Evolutionary conservation across 495 filamentous ascomycete genomes (phyloP), one percentile per base, ranked within the genome.

Genomic region (Lineolata rhizophorae): DNA sequence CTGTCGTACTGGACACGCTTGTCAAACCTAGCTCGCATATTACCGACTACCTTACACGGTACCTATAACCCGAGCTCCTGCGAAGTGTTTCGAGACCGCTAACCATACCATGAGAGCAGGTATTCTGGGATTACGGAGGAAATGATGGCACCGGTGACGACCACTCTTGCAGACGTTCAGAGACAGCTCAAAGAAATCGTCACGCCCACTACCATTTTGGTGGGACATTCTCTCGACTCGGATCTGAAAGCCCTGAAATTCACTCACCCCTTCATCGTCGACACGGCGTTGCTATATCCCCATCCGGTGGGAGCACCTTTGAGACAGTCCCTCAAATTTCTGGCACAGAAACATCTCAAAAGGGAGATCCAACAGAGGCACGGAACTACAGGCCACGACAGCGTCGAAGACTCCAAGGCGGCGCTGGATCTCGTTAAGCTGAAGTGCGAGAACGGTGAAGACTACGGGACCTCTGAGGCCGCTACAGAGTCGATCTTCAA

Each of bases 151-250:
- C 62, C 70, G 9, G 68, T 95, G 29, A 83, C 73, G 1, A 97
- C 83, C 0, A 87, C 71, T 0, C 65, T 95, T 5, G 37, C 45
- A 18, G 84, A 95, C 43, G 83, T 97, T 29, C 87, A 97, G 45
- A 44, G 60, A 20, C 70, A 68, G 21, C 65, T 97, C 2, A 54
- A 84, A 3, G 50, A 70, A 3, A 55, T 93, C 13, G 49, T 94
- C 19, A 72, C 70, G 2, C 70, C 81, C 0, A 64, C 63, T 11
- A 68, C 82, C 2, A 75, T 97, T 34, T 64, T 97, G 3, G 51
- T 95, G 30, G 87, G 87, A 17, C 87, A 97, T 47, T 92, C 82
- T 16, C 66, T 97, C 18, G 75, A 95, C 39, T 78, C 83, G 2
- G 87, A 97, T 43, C 62, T 94, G 3, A 72, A 57, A 14, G 84